These are phyloP conservation scores for Senecio squalidus DNA, from an alignment of 140 eudicot genomes.

Conservation along the genomic window DNA sequence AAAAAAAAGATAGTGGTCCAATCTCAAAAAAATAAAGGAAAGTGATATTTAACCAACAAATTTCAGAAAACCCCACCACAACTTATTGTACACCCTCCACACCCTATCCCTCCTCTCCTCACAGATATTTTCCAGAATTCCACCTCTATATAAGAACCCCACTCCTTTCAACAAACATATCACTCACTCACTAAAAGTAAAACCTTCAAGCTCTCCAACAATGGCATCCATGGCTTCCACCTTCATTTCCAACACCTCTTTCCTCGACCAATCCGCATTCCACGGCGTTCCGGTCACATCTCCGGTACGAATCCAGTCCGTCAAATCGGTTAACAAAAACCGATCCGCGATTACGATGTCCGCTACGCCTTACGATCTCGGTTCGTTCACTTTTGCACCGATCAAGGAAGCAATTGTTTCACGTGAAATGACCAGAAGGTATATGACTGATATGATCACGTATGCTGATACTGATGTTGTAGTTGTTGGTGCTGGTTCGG, in stretches of 20 bases:
- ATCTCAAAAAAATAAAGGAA: too few relatives aligned
- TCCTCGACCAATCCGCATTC: conserved; percentile 52
- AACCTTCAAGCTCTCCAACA: background rate
- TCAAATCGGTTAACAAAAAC: conserved; percentile 34
- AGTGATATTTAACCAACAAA: background rate
- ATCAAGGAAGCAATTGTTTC: conserved; percentile 78
- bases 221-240: conserved; percentile 72
- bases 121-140: conserved; percentile 16
- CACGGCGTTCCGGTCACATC: conserved; percentile 43
- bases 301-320: conserved; percentile 26
- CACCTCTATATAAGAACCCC: conserved; percentile 11
- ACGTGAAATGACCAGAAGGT: conserved; percentile 83
- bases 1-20: too few relatives aligned
- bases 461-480: conserved; percentile 84
- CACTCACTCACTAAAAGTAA: background rate
- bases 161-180: background rate
- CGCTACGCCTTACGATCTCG: conserved; percentile 45
- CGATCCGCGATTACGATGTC: conserved; percentile 50
- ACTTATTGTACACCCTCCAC: conserved; percentile 26
- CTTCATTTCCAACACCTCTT: conserved; percentile 30
- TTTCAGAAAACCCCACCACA: conserved; percentile 3
- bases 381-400: conserved; percentile 51
- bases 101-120: conserved; percentile 24
- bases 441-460: conserved; percentile 82
- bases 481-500: conserved; percentile 79